A percentile compares a stretch with the other conserved stretches of the same genome.
Conservation (phyloP, 805 yeast species). For the Candida hispaniensis region DNA sequence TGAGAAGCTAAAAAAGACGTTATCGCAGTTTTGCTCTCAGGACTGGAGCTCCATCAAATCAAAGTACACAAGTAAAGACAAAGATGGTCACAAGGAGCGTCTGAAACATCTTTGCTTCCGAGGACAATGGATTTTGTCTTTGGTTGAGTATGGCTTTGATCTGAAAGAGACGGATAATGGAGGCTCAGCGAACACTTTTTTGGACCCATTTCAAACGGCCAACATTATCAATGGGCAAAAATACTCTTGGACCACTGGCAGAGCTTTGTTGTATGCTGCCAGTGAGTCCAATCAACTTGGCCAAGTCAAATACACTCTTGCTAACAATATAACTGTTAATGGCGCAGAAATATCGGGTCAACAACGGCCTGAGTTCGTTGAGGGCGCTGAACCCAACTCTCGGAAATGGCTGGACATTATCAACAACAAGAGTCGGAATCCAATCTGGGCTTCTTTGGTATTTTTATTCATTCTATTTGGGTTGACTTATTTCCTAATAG, state of each 20-base stretch:
- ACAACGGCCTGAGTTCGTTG: constrained; percentile 7
- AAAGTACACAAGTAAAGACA: constrained; percentile 40
- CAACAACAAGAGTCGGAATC: constrained; percentile 8
- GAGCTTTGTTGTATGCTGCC: constrained; percentile 72
- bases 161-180: neutral
- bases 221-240: constrained; percentile 73
- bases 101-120: constrained; percentile 12
- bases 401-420: constrained; percentile 15
- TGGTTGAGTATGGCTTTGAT: constrained; percentile 14
- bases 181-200: constrained; percentile 2
- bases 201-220: constrained; percentile 65
- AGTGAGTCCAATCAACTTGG: constrained; percentile 34
- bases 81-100: constrained; percentile 2
- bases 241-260: constrained; percentile 91
- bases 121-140: constrained; percentile 13
- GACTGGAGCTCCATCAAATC: constrained; percentile 53
- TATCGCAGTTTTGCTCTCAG: constrained; percentile 62
- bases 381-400: constrained; percentile 7
- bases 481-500: constrained; percentile 7
- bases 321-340: constrained; percentile 9
- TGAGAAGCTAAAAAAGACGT: constrained; percentile 57
- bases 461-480: constrained; percentile 10
- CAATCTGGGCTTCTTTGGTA: constrained; percentile 13
- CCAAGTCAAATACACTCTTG: constrained; percentile 1
- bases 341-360: constrained; percentile 12